phyloP scores from a whole-genome alignment of 2,329 filamentous ascomycete genomes.

The Reticulascus tulasneorum region DNA sequence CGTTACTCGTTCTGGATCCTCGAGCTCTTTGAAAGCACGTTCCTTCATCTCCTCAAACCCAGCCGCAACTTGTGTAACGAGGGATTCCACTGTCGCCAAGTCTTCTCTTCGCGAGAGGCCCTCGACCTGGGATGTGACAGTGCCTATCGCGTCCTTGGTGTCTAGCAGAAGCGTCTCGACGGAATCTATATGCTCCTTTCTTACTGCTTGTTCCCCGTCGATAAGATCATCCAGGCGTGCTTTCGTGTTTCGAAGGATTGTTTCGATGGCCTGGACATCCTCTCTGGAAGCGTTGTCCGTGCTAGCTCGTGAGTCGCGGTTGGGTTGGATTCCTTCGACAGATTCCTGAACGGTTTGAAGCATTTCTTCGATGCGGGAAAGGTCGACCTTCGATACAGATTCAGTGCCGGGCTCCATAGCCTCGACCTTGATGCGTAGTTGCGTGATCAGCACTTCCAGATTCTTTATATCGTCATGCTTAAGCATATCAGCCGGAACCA shows the following conservation, averaged over 20 bases:
- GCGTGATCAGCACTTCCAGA: constrained; percentile 76
- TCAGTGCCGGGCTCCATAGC: constrained; percentile 53
- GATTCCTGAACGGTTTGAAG: constrained; percentile 29
- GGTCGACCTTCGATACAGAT: constrained; percentile 33
- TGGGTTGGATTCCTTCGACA: constrained; percentile 46
- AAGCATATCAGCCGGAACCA: constrained; percentile 49
- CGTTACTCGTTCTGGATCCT: constrained; percentile 62
- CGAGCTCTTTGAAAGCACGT: constrained; percentile 46
- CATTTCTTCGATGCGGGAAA: constrained; percentile 39
- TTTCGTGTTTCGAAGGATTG: constrained; percentile 84
- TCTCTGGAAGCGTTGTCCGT: constrained; percentile 65
- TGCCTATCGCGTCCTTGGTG: constrained; percentile 67
- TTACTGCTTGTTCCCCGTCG: constrained; percentile 66
- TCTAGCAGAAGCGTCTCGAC: constrained; percentile 67
- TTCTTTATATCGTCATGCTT: constrained; percentile 76
- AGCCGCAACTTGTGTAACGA: constrained; percentile 73
- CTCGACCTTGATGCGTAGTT: constrained; percentile 82
- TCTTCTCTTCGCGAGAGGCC: constrained; percentile 74
- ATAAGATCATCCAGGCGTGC: constrained; percentile 78
- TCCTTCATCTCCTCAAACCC: constrained; percentile 72
- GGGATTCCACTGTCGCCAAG: constrained; percentile 68
- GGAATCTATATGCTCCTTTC: constrained; percentile 60
- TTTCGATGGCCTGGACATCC: constrained; percentile 87
- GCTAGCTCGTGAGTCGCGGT: constrained; percentile 44
- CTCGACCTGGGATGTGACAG: constrained; percentile 64